Evolutionary conservation across 176 grass and related monocot species (phyloP), one percentile per base, ranked within the genome.

Genomic region (Oryza glaberrima): DNA sequence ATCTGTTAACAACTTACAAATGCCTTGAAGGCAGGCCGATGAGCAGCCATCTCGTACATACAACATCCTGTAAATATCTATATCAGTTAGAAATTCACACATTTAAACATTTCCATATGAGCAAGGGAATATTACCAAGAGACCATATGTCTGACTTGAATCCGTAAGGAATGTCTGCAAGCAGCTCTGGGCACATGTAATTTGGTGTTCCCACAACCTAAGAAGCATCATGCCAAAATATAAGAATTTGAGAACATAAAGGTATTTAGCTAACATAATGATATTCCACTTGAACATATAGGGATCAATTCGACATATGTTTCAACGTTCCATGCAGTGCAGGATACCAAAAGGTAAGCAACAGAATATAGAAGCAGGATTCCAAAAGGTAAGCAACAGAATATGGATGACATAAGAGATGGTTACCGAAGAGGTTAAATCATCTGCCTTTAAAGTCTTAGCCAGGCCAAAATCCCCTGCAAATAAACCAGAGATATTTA

Each of bases 71-170:
- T 48, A 54, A 45, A 73, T 46, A 68, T 47, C 79, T 72, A 82
- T 85, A 41, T 60, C 23, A 70, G 32, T 77, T 78, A 47, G 81
- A 84, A 81, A 82, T 30, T 23, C 75, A 87, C 81, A 30, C 11
- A 25, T 87, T 22, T 65, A 83, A 79, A 25, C 2, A 51, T 81
- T 0, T 82, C 5, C 34, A 20, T 63, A 78, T 40, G 75, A 77
- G 79, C 65, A 80, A 56, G n/a, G 72, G 13, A 77, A 35, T 72
- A 14, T 77, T 99, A 99, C 97, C 94, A 56, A 99, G 92, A 88
- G 94, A 99, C 97, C 97, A 99, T 84, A 99, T 94, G 56, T 99
- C 97, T 77, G 97, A 99, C 85, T 99, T 99, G 72, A 99, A 99
- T 82, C 97, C 94, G 47, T 99, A 99, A 16, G 97, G 97, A 82